phyloP scores from a whole-genome alignment of 1,139 yeast species.

The Geotrichum reessii region DNA sequence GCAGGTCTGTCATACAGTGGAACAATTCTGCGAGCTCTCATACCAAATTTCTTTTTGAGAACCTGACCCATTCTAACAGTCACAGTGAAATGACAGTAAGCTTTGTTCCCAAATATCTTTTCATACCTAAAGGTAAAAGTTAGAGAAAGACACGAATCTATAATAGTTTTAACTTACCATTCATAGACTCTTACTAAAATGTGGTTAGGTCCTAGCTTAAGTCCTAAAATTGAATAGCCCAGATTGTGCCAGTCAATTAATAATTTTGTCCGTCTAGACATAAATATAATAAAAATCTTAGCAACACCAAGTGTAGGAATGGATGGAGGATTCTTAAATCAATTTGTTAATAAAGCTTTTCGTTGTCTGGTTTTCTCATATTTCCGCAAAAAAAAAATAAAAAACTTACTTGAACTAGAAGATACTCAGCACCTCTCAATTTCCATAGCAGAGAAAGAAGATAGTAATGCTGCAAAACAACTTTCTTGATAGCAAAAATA shows the following conservation, averaged over 20 bases:
- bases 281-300: slow-evolving; percentile 48
- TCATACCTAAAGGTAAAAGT: slow-evolving; percentile 27
- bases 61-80: slow-evolving; percentile 66
- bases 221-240: slow-evolving; percentile 74
- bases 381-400: too few species aligned
- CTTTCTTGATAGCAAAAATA: slow-evolving; percentile 56
- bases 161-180: slow-evolving; percentile 15
- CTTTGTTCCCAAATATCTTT: slow-evolving; percentile 48
- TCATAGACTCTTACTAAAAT: slow-evolving; percentile 58
- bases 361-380: not conserved
- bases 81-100: slow-evolving; percentile 73
- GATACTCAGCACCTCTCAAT: slow-evolving; percentile 58
- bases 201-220: slow-evolving; percentile 53
- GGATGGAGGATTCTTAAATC: slow-evolving; percentile 75
- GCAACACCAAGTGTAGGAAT: slow-evolving; percentile 71
- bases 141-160: not conserved
- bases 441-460: slow-evolving; percentile 46
- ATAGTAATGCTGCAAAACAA: slow-evolving; percentile 48
- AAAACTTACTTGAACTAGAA: slow-evolving; percentile 43
- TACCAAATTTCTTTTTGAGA: slow-evolving; percentile 50
- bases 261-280: slow-evolving; percentile 55
- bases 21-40: slow-evolving; percentile 39
- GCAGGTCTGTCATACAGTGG: slow-evolving; percentile 44
- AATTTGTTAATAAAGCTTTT: not conserved
- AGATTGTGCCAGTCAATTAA: slow-evolving; percentile 96